A percentile compares a stretch with the other conserved stretches of the same genome.
Conservation (phyloP, 495 filamentous ascomycete species). For the Penicillium fimorum region DNA sequence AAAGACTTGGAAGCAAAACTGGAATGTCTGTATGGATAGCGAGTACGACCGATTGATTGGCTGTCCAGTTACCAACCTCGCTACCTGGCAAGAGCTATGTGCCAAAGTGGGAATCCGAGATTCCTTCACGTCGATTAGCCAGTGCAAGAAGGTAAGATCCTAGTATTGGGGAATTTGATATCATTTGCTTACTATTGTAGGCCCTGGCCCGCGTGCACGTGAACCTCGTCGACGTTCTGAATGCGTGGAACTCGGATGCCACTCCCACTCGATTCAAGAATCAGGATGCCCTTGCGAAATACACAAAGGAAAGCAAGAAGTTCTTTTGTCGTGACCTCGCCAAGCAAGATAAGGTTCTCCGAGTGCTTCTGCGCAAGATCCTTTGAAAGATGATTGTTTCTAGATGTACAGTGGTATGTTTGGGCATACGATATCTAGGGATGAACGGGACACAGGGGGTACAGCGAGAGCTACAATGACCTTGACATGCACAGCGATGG, state of each 20-base stretch:
- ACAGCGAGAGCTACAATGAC: no score
- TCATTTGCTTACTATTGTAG: constrained; percentile 10
- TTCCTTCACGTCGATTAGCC: constrained; percentile 28
- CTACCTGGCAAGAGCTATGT: constrained; percentile 32
- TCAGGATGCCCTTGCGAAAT: constrained; percentile 31
- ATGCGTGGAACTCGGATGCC: constrained; percentile 34
- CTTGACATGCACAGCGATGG: no score
- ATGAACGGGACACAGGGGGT: no score
- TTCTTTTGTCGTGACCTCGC: constrained; percentile 34
- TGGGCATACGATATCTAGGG: no score
- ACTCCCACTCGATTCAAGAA: constrained; percentile 31
- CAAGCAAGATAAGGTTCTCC: constrained; percentile 42
- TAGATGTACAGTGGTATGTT: no score
- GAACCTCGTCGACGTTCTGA: constrained; percentile 54
- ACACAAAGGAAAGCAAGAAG: constrained; percentile 33
- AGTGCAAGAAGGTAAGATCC: constrained; percentile 42
- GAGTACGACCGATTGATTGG: constrained; percentile 28
- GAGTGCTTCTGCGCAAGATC: constrained; percentile 36
- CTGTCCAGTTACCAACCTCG: constrained; percentile 13
- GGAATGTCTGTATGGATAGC: constrained; percentile 20
- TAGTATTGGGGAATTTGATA: neutral
- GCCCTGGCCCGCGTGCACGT: constrained; percentile 37
- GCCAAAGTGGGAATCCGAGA: constrained; percentile 30
- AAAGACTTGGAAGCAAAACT: constrained; percentile 20
- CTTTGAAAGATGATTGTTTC: neutral